A percentile compares a stretch with the other conserved stretches of the same genome.
phyloP scores from a whole-genome alignment of 2,329 filamentous ascomycete species.

The Talaromyces sp. region DNA sequence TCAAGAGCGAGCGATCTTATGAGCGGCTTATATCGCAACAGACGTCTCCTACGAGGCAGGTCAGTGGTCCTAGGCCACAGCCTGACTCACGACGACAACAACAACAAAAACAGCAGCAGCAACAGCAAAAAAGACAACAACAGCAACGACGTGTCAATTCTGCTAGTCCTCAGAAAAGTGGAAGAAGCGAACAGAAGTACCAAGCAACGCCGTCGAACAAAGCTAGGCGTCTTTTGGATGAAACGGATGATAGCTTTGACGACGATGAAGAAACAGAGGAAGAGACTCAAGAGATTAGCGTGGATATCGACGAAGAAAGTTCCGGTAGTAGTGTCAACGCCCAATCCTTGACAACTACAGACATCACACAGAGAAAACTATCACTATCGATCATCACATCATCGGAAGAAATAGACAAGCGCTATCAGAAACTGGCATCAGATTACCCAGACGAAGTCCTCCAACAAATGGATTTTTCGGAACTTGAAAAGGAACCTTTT shows the following conservation, averaged over 20 bases:
- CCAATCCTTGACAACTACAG: conserved; percentile 24
- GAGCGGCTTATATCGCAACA: conserved; percentile 33
- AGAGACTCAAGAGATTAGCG: conserved; percentile 18
- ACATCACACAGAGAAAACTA: conserved; percentile 5
- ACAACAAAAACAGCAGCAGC: not conserved
- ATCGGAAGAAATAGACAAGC: conserved; percentile 25
- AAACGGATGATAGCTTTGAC: conserved; percentile 23
- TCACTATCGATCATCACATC: conserved; percentile 18
- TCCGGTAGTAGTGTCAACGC: conserved; percentile 30
- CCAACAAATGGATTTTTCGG: conserved; percentile 45
- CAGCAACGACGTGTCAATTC: conserved; percentile 7
- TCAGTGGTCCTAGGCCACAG: conserved; percentile 30
- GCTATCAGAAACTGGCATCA: conserved; percentile 35
- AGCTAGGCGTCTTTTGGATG: conserved; percentile 10
- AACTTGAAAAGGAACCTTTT: conserved; percentile 52
- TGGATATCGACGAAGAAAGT: conserved; percentile 13
- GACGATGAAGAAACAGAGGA: conserved; percentile 10
- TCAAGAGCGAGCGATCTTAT: conserved; percentile 39
- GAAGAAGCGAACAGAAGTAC: not conserved
- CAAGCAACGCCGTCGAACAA: not conserved
- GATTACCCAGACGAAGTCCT: conserved; percentile 50
- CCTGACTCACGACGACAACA: not conserved
- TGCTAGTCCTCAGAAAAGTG: conserved; percentile 7
- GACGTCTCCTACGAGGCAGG: conserved; percentile 34
- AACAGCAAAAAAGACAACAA: not conserved